Evolutionary conservation across 164 flowering plant genomes (phyloP).

Genomic region (Pachysandra terminalis): DNA sequence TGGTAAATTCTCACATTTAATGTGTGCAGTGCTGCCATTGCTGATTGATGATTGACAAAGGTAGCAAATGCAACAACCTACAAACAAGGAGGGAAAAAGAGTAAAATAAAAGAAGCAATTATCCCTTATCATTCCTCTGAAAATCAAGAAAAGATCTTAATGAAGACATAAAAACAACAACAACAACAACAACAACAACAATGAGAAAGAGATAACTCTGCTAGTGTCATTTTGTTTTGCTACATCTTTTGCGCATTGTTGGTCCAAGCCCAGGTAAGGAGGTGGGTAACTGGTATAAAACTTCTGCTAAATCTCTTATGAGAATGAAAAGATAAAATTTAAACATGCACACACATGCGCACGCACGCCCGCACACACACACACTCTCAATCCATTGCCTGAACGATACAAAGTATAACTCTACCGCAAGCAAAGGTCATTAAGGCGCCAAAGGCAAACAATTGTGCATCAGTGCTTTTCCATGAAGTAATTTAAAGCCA

Average conservation of each 20-base stretch:
- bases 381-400: too few relatives aligned
- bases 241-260: too few relatives aligned
- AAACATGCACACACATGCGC: too few relatives aligned
- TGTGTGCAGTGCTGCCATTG: constrained; percentile 58
- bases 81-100: constrained; percentile 8
- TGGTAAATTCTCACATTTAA: constrained; percentile 51
- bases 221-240: too few relatives aligned
- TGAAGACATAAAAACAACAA: not conserved
- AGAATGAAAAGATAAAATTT: too few relatives aligned
- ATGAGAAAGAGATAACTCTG: not conserved
- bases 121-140: not conserved
- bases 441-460: not conserved
- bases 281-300: too few relatives aligned
- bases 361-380: too few relatives aligned
- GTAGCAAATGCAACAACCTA: constrained; percentile 97
- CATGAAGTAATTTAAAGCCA: not conserved
- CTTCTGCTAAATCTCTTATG: too few relatives aligned
- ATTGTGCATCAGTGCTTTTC: not conserved
- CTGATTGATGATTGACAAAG: constrained; percentile 69
- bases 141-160: not conserved
- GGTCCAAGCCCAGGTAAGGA: too few relatives aligned
- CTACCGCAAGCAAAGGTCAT: not conserved
- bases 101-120: not conserved
- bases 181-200: not conserved
- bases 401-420: not conserved